phyloP scores from a whole-genome alignment of 192 early-diverging fungal genomes.

The Podila epigama region DNA sequence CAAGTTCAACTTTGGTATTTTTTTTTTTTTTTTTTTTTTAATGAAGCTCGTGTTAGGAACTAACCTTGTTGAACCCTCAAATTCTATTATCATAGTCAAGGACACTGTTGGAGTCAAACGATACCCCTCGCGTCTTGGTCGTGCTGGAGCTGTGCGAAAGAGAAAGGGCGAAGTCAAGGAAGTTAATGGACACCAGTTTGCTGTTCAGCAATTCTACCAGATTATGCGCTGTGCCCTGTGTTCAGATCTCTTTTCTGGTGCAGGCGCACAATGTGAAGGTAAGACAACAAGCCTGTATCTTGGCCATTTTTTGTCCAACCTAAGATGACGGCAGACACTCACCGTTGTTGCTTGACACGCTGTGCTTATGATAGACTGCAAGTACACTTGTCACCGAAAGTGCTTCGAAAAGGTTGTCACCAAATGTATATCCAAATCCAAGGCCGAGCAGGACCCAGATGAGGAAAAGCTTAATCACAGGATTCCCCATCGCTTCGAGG shows the following conservation, averaged over 20 bases:
- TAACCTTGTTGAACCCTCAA: too few species aligned
- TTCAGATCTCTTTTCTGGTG: slow-evolving; percentile 90
- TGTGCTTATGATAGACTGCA: slow-evolving; percentile 70
- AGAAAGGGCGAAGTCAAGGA: slow-evolving; percentile 85
- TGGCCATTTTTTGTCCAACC: too few species aligned
- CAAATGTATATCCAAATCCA: slow-evolving; percentile 85
- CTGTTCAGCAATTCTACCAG: slow-evolving; percentile 88
- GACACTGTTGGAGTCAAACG: slow-evolving; percentile 59
- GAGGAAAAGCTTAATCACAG: slow-evolving; percentile 83
- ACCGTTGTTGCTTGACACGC: not conserved
- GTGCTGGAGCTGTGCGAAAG: slow-evolving; percentile 79
- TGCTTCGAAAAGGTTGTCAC: slow-evolving; percentile 86
- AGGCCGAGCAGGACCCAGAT: slow-evolving; percentile 70
- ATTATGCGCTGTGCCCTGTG: slow-evolving; percentile 99
- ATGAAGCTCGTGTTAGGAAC: not conserved
- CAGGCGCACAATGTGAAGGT: slow-evolving; percentile 94
- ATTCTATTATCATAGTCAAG: slow-evolving; percentile 48
- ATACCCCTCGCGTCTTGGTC: slow-evolving; percentile 70
- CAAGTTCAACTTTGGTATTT: slow-evolving; percentile 84
- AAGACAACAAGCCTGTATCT: not conserved
- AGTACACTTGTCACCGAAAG: slow-evolving; percentile 92
- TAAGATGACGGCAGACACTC: not conserved
- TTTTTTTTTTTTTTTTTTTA: not conserved
- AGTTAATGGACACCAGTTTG: slow-evolving; percentile 95
- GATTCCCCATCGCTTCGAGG: slow-evolving; percentile 97